Percentiles rank a stretch among this genome's conserved stretches.
Conservation (phyloP, 2,329 filamentous ascomycete genomes). For the Fusarium proliferatum region DNA sequence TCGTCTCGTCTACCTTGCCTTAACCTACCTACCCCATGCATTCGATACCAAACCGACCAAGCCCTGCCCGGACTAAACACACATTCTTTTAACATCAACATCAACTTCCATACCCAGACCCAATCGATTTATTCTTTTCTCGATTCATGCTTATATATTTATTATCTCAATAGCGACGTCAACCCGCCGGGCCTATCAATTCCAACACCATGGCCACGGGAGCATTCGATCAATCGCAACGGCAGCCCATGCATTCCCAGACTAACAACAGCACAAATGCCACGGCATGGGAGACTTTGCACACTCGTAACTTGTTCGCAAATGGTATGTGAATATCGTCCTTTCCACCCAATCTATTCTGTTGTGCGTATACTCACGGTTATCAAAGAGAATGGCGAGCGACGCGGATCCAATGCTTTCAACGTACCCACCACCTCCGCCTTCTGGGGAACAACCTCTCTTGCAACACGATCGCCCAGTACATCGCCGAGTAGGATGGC, state of each 20-base stretch:
- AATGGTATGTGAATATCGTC: conserved; percentile 56
- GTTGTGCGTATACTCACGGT: conserved; percentile 25
- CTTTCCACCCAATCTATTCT: not conserved
- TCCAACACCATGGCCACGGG: conserved; percentile 51
- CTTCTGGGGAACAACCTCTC: conserved; percentile 68
- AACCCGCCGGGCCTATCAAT: conserved; percentile 50
- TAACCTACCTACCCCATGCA: conserved; percentile 25
- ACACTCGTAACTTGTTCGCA: conserved; percentile 51
- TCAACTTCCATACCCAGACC: conserved; percentile 6
- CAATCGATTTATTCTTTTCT: conserved; percentile 32
- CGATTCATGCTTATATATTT: conserved; percentile 36
- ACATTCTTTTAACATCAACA: conserved; percentile 30
- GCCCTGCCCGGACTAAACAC: conserved; percentile 24
- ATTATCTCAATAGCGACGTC: conserved; percentile 47
- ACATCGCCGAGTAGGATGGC: conserved; percentile 69
- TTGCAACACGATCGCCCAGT: conserved; percentile 56
- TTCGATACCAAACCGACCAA: conserved; percentile 18
- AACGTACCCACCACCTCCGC: conserved; percentile 72
- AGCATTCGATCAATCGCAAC: conserved; percentile 45
- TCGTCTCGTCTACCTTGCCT: conserved; percentile 1
- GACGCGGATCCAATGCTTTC: conserved; percentile 75
- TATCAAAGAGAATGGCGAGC: conserved; percentile 46
- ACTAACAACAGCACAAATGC: not conserved
- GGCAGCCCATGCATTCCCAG: conserved; percentile 51
- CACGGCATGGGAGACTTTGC: not conserved